Base-by-base conservation (phyloP, 2,329 filamentous ascomycete genomes). In the Aspergillus luchuensis region DNA sequence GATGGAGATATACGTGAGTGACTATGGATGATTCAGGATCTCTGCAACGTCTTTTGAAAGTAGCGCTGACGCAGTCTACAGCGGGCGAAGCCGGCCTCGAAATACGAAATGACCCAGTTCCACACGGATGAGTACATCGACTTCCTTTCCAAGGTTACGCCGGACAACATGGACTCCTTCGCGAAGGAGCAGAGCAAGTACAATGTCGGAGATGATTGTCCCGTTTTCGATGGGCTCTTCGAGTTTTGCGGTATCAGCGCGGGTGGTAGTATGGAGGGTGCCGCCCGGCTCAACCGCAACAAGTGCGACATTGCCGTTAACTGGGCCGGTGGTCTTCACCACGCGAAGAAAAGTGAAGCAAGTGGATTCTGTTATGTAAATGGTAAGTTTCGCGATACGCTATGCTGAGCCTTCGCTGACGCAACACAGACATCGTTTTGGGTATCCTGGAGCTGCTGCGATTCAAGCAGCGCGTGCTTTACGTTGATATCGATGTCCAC, bases 281-380 rank as follows among this genome's bases (percentile, higher is more conserved):
- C 87, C 8, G 87, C 87, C n/a, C 81, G 87, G 56, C 75, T 90
- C 67, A 89, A 89, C 68, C 79, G 87, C 59, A 85, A 85, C 51
- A 89, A 90, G 71, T 89, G 87, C 71, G 87, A 90, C 67, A 84
- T 89, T 61, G 86, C 87, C 10, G 73, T 81, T 58, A 96, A 96
- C 69, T 99, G 95, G 95, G 94, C 93, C 25, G 95, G 95, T 58
- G 95, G 95, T 47, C 85, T 99, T 43, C 95, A 99, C 76, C 95
- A 99, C 73, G 95, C 95, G 41, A 97, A 98, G 77, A 95, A 94
- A 75, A 89, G 90, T 59, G 92, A 97, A 79, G 94, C 95, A 0
- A 95, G 91, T 50, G 95, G 95, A 0, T 99, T 99, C 76, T 99
- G 95, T 79, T 99, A 99, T 78, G 94, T 98, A 80, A 99, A 99